Evolutionary conservation across 805 yeast species (phyloP), one percentile per base, ranked within the genome.

Genomic region (Teunomyces atbi): DNA sequence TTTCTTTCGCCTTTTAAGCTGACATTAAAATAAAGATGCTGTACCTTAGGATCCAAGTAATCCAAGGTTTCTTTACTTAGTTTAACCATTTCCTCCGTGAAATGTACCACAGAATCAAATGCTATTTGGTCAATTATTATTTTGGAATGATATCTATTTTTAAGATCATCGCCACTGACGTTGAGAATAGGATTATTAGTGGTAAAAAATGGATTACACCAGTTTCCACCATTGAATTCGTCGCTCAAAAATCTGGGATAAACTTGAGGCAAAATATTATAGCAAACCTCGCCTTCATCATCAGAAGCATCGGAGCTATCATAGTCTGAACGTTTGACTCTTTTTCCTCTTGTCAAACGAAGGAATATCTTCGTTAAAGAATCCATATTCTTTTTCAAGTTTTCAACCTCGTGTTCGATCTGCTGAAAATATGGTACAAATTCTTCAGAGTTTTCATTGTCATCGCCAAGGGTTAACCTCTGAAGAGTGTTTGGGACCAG

Each of bases 161-260:
- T 73, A 46, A 70, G 59, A 23, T 71, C 74, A 49, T 71, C 74
- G 2, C 76, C 77, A 53, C 75, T 68, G 23, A 65, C 66, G 53
- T 70, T 73, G 30, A 70, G 61, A 18, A 66, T 67, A 6, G 63
- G 57, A 41, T 67, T 71, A 29, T 56, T 53, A 40, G 71, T 57
- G 37, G 72, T 60, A 52, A 80, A 78, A 53, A 84, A 83, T 20
- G 87, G 88, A 55, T 84, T 85, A 41, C 79, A 77, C 84, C 90
- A 86, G 49, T 83, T 82, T n/a, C 91, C 92, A 13, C 90, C 92
- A 54, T 82, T 82, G 60, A 82, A 86, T 45, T 78, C 80, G 23
- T 82, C 81, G 35, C 76, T 72, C 15, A 86, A 64, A 55, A 86
- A 83, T 48, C 94, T 71, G 6, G 94, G 90, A 52, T 82, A 79